Evolutionary conservation across 352 stramenopile genomes (phyloP).

Genomic region (Thalassiosira sp.): DNA sequence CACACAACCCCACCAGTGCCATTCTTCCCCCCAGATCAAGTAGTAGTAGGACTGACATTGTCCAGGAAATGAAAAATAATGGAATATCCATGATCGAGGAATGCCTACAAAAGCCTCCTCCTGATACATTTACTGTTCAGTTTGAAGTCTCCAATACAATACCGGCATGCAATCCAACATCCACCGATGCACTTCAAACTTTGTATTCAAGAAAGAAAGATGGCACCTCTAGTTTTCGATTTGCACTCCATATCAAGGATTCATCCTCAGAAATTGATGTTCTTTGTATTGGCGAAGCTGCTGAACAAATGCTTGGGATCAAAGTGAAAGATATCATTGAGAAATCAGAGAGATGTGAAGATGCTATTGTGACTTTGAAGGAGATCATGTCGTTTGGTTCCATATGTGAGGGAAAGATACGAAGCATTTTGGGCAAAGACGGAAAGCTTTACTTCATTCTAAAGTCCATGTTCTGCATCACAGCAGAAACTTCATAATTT

Average conservation of each 20-base stretch:
- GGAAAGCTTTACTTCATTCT: constrained; percentile 50
- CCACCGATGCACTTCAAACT: constrained; percentile 15
- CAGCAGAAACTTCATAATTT: neutral
- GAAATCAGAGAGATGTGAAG: constrained; percentile 9
- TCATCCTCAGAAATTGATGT: constrained; percentile 54
- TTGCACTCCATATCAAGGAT: constrained; percentile 56
- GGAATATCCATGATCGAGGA: constrained; percentile 36
- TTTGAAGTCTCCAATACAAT: constrained; percentile 51
- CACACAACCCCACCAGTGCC: constrained; percentile 42
- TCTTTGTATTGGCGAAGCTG: constrained; percentile 49
- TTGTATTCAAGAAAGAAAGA: constrained; percentile 44
- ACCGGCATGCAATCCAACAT: constrained; percentile 28
- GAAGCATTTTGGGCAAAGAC: constrained; percentile 43
- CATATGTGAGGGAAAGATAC: constrained; percentile 41
- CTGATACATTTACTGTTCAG: constrained; percentile 42
- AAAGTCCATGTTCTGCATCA: constrained; percentile 22
- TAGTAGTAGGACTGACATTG: neutral
- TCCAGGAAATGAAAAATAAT: neutral
- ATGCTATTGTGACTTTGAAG: constrained; percentile 36
- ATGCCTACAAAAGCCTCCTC: constrained; percentile 29
- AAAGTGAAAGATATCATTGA: constrained; percentile 25
- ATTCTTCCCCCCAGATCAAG: constrained; percentile 43
- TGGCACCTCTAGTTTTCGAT: constrained; percentile 32
- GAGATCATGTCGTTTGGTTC: constrained; percentile 21
- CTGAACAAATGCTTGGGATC: constrained; percentile 36